These are phyloP conservation scores for Trichoderma orchidacearum DNA, from an alignment of 495 filamentous ascomycete species.

Conservation along the genomic window DNA sequence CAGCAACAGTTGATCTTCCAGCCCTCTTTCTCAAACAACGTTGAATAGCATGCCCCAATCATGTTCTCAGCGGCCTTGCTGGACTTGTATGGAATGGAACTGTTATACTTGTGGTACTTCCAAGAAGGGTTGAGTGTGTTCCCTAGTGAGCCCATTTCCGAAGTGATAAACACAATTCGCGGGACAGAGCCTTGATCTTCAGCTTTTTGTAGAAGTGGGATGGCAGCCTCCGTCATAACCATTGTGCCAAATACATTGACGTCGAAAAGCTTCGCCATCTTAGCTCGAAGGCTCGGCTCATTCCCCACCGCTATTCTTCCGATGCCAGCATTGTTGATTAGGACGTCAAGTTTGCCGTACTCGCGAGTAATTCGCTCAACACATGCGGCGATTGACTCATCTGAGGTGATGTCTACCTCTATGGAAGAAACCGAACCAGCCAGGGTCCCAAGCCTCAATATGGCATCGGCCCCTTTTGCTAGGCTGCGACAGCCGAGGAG, in stretches of 20 bases:
- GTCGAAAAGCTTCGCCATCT: conserved; percentile 13
- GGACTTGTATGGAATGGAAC: conserved; percentile 10
- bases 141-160: conserved; percentile 17
- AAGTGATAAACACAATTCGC: conserved; percentile 29
- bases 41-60: conserved; percentile 10
- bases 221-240: conserved; percentile 25
- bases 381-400: conserved; percentile 34
- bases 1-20: conserved; percentile 15
- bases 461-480: conserved; percentile 8
- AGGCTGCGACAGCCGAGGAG: conserved; percentile 18
- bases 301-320: not conserved
- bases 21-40: conserved; percentile 3
- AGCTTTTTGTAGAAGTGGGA: conserved; percentile 29
- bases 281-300: not conserved
- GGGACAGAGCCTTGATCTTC: conserved; percentile 7
- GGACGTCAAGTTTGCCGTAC: conserved; percentile 32
- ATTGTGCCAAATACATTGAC: conserved; percentile 27
- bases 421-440: conserved; percentile 7
- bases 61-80: conserved; percentile 32
- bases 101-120: conserved; percentile 7
- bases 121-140: not conserved
- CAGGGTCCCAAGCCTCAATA: conserved; percentile 4
- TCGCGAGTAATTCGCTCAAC: conserved; percentile 17
- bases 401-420: conserved; percentile 33
- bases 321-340: conserved; percentile 39